A percentile compares a stretch with the other conserved stretches of the same genome.
These are phyloP conservation scores for Leccinum fuscescens DNA, from an alignment of 1,284 basidiomycete genomes.

Conservation along the genomic window DNA sequence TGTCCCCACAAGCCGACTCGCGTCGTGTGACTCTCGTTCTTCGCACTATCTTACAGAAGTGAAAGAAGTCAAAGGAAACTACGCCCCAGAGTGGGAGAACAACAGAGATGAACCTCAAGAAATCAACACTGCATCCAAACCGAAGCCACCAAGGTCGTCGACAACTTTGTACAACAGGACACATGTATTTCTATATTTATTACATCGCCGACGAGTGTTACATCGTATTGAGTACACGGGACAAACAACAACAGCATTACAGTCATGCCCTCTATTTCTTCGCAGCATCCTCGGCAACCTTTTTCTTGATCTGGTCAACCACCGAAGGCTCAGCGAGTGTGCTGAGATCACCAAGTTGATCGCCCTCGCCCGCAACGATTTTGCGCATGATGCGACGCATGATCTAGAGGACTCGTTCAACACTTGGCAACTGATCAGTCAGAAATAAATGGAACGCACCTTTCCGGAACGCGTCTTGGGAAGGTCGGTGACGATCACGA, in stretches of 20 bases:
- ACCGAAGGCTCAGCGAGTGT: constrained; percentile 86
- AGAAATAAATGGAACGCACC: constrained; percentile 41
- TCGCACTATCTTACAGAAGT: background rate
- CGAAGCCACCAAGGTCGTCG: background rate
- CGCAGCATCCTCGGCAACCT: constrained; percentile 48
- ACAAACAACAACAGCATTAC: background rate
- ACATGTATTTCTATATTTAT: background rate
- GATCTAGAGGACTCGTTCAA: constrained; percentile 48
- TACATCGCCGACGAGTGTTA: constrained; percentile 1
- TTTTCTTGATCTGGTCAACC: constrained; percentile 79
- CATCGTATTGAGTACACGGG: background rate
- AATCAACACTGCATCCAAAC: background rate
- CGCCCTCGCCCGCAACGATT: constrained; percentile 90
- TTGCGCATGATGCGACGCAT: constrained; percentile 95
- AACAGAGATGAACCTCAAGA: background rate
- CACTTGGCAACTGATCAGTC: background rate
- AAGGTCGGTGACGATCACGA: constrained; percentile 82
- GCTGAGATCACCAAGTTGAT: constrained; percentile 90
- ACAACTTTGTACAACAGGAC: background rate
- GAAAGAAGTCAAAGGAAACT: background rate
- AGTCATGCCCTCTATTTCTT: constrained; percentile 16
- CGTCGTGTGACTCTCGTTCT: background rate
- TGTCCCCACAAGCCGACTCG: background rate
- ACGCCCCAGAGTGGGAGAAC: background rate
- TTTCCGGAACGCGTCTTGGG: constrained; percentile 98